Conservation (phyloP, 345 rosid species). For the Acer yangbiense region DNA sequence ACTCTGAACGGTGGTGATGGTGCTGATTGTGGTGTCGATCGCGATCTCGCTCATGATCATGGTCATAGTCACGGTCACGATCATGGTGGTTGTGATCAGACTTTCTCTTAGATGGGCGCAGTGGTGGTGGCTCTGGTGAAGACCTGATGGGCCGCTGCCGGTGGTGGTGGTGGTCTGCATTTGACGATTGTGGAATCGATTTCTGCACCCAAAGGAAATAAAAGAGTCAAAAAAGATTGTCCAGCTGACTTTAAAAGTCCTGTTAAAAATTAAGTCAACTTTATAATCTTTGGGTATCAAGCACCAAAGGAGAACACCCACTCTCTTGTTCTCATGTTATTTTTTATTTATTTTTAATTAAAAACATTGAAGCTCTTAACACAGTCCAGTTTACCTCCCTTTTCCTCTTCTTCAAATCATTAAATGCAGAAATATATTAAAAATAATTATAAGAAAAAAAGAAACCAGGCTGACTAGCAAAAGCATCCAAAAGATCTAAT, state of each 20-base stretch:
- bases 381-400: no score
- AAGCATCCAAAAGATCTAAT: no score
- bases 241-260: not conserved
- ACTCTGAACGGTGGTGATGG: slow-evolving; percentile 46
- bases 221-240: not conserved
- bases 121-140: slow-evolving; percentile 53
- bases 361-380: no score
- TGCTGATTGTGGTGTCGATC: slow-evolving; percentile 28
- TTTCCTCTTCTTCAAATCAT: no score
- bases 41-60: slow-evolving; percentile 33
- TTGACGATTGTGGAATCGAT: slow-evolving; percentile 38
- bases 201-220: slow-evolving; percentile 33
- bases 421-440: no score
- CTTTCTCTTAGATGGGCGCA: slow-evolving; percentile 65
- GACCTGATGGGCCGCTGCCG: slow-evolving; percentile 54
- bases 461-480: no score
- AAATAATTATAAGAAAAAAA: no score
- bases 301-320: not conserved
- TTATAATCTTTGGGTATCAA: not conserved
- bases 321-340: not conserved
- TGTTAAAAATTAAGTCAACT: not conserved
- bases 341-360: no score
- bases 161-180: slow-evolving; percentile 41
- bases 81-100: slow-evolving; percentile 49
- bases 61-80: slow-evolving; percentile 44